Percentiles rank a stretch among this genome's conserved stretches.
Conservation (phyloP, 73 alveolate species). For the Urostyla sp. region DNA sequence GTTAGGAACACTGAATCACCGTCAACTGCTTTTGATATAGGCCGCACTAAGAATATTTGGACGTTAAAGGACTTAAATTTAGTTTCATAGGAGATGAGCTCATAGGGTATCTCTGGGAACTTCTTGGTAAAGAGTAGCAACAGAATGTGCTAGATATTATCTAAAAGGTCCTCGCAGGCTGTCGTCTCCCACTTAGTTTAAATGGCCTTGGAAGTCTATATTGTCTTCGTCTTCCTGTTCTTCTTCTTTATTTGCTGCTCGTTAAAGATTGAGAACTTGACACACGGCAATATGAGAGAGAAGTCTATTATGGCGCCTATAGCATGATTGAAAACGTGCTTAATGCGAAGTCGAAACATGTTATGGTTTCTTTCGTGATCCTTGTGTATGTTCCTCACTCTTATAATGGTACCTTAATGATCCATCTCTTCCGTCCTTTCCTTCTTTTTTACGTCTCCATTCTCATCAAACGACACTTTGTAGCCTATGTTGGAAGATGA, state of each 20-base stretch:
- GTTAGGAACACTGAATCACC: conserved; percentile 7
- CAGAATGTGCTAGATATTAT: neutral
- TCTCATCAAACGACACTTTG: neutral
- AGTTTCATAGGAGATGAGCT: neutral
- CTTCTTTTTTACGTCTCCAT: neutral
- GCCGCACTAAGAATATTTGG: conserved; percentile 4
- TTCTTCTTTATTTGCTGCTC: neutral
- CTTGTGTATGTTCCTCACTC: conserved; percentile 42
- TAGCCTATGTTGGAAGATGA: conserved; percentile 7
- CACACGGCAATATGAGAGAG: conserved; percentile 9
- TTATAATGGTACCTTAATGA: conserved; percentile 31
- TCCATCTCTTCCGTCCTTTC: conserved; percentile 14
- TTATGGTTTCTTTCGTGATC: neutral
- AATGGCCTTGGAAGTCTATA: neutral
- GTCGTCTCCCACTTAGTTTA: neutral
- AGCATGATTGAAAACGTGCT: neutral
- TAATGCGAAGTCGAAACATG: no score
- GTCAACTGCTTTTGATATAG: conserved; percentile 4
- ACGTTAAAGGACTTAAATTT: neutral
- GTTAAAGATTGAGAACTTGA: conserved; percentile 2
- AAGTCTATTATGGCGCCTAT: neutral
- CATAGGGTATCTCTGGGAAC: conserved; percentile 34
- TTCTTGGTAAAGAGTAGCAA: neutral
- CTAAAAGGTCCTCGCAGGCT: neutral
- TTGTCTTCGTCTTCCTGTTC: neutral